Evolutionary conservation across 2,329 filamentous ascomycete species (phyloP), one percentile per base, ranked within the genome.

Genomic region (Cryphonectria carpinicola): DNA sequence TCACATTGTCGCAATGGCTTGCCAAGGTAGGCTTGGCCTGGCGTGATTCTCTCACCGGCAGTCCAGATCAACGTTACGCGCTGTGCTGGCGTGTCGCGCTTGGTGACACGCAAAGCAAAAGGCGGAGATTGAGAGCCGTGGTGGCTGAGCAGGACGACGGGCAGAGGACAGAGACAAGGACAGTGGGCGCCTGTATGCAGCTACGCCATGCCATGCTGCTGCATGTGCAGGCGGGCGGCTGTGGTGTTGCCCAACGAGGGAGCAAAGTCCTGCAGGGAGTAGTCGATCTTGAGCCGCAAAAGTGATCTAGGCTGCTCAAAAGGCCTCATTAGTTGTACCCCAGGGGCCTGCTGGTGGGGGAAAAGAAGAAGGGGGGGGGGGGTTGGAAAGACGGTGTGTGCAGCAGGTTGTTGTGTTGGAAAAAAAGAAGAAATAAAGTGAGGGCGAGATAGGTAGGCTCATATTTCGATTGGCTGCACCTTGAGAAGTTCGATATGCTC

Each of bases 81-180:
- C n/a, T 41, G 35, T n/a, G 60, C 19, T 22, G 60, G 60, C 19
- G 17, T 13, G 22, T 41, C 60, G 43, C 22, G 25, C 28, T 54
- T 54, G 32, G 49, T 54, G 3, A 4, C 8, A 58, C 65, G 32
- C 25, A 25, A 43, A 66, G 35, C 49, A 49, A 67, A 61, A 61
- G 65, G 65, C 65, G 65, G 65, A 60, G 52, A 60, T 60, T 60
- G 25, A 49, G 46, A 49, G 35, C n/a, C 19, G n/a, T 17, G 43
- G 32, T 39, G 49, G 46, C 64, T 32, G 64, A 56, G 32, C 49
- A 28, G 49, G 28, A 54, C 37, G 25, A 5, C 58, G 25, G 25
- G 54, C 25, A 61, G 32, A 49, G 43, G 43, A 22, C 19, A 49
- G 22, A n/a, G 19, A 49, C 46, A 49, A 8, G 46, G 46, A 49